These are phyloP conservation scores for Penicillium maclennaniae DNA, from an alignment of 495 filamentous ascomycete genomes.

Conservation along the genomic window DNA sequence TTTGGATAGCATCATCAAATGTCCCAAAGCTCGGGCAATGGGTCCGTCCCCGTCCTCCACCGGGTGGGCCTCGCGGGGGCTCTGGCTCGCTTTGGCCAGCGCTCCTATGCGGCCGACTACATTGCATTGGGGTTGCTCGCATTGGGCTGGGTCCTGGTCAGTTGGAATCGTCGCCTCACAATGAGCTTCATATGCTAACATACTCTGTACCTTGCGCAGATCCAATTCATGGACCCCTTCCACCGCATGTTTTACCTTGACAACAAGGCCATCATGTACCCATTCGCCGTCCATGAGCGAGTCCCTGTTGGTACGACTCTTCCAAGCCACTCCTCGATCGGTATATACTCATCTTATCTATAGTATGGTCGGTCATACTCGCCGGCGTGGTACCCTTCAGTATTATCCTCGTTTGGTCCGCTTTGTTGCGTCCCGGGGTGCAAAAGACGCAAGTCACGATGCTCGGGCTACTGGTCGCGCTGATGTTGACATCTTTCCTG, in stretches of 20 bases:
- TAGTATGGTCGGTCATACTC: slow-evolving; percentile 73
- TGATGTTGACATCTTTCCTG: slow-evolving; percentile 75
- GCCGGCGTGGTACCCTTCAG: slow-evolving; percentile 66
- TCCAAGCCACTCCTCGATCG: background rate
- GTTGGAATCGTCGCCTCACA: slow-evolving; percentile 10
- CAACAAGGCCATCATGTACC: slow-evolving; percentile 78
- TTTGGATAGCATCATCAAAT: slow-evolving; percentile 23
- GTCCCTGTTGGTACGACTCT: slow-evolving; percentile 66
- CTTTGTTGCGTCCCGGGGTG: slow-evolving; percentile 51
- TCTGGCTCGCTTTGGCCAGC: slow-evolving; percentile 48
- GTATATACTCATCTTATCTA: slow-evolving; percentile 1
- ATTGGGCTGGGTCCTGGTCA: slow-evolving; percentile 61
- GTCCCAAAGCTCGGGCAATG: slow-evolving; percentile 29
- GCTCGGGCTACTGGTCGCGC: slow-evolving; percentile 70
- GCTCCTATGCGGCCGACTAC: slow-evolving; percentile 84
- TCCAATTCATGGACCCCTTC: slow-evolving; percentile 78
- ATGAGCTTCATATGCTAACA: background rate
- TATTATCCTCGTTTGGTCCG: slow-evolving; percentile 62
- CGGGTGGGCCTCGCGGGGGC: slow-evolving; percentile 35
- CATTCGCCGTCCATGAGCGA: slow-evolving; percentile 78
- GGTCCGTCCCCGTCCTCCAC: slow-evolving; percentile 24
- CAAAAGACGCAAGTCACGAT: slow-evolving; percentile 87
- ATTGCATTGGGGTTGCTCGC: slow-evolving; percentile 69
- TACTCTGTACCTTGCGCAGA: slow-evolving; percentile 32
- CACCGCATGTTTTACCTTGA: slow-evolving; percentile 74